Percentiles rank a stretch among this genome's conserved stretches.
phyloP scores from a whole-genome alignment of 2,329 filamentous ascomycete species.

The Sporothrix phasma region DNA sequence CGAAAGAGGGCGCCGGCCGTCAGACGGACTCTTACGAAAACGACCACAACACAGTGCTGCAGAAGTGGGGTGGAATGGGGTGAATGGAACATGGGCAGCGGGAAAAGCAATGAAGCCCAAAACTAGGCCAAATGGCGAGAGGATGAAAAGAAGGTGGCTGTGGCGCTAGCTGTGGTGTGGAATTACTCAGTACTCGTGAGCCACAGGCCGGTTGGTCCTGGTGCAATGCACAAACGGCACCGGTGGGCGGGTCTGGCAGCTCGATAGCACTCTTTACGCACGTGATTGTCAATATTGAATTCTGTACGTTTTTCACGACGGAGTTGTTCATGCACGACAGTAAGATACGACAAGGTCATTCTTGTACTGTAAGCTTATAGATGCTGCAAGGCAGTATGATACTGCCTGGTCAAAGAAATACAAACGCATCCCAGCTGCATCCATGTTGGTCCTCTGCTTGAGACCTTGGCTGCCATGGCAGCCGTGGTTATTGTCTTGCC shows the following conservation, averaged over 20 bases:
- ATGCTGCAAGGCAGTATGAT: too few relatives aligned
- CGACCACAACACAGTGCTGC: neutral
- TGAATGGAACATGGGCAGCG: neutral
- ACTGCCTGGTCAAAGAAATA: too few relatives aligned
- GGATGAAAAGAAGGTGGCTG: neutral
- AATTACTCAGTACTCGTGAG: too few relatives aligned
- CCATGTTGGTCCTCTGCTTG: too few relatives aligned
- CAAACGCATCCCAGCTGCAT: too few relatives aligned
- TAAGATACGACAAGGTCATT: too few relatives aligned
- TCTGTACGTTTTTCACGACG: neutral
- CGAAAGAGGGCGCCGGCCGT: neutral
- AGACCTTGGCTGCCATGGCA: too few relatives aligned
- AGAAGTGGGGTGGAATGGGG: constrained; percentile 3
- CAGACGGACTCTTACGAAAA: neutral
- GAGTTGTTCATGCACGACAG: too few relatives aligned
- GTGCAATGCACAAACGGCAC: neutral
- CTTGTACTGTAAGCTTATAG: too few relatives aligned
- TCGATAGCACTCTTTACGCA: neutral
- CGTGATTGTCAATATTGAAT: neutral
- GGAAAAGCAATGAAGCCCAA: neutral
- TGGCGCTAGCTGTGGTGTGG: neutral
- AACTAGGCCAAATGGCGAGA: neutral
- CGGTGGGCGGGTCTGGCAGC: neutral
- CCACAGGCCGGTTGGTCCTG: too few relatives aligned
- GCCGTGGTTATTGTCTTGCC: too few relatives aligned